Evolutionary conservation across 2,329 filamentous ascomycete species (phyloP), one percentile per base, ranked within the genome.

Genomic region (Clonostachys chloroleuca): DNA sequence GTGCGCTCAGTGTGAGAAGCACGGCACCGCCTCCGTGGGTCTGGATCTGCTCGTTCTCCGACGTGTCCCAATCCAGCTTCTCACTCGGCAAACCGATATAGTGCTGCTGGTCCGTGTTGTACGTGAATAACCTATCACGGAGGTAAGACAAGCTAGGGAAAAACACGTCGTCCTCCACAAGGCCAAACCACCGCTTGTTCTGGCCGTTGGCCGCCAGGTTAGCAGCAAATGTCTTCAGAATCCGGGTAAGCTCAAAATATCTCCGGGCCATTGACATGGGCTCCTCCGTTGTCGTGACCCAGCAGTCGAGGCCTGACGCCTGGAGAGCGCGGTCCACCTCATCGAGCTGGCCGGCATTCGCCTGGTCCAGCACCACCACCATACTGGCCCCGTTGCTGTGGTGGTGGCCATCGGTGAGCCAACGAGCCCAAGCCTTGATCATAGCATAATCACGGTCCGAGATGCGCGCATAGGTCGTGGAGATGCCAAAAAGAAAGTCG

Each of bases 141-240:
- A 77, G 64, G 40, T 63, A 59, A 1, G 59, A 56, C 34, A 74
- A 54, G 36, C 66, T 68, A 1, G 73, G 72, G 42, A 77, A 64
- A 54, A 76, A 76, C 43, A 74, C 59, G 46, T 69, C 65, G 51
- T 75, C 72, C 34, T 77, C 73, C 2, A 76, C 52, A 2, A 76
- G 58, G 2, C 64, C 72, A 36, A 68, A 66, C 60, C 69, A 74
- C 40, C 56, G 60, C 60, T 72, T 73, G 41, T 55, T 51, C 17
- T 63, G 57, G 5, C 65, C 66, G 13, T 62, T 64, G 6, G 62
- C 61, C 2, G 60, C 59, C 5, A 73, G 52, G 5, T 59, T 62
- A 3, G 59, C 62, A 6, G 56, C 58, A 40, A 66, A 62, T 5
- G 57, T 56, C 40, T 62, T 59, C 37, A 72, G 54, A 17, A 63